Conservation (phyloP, 176 grass and related monocot species). For the Carex littledalei region DNA sequence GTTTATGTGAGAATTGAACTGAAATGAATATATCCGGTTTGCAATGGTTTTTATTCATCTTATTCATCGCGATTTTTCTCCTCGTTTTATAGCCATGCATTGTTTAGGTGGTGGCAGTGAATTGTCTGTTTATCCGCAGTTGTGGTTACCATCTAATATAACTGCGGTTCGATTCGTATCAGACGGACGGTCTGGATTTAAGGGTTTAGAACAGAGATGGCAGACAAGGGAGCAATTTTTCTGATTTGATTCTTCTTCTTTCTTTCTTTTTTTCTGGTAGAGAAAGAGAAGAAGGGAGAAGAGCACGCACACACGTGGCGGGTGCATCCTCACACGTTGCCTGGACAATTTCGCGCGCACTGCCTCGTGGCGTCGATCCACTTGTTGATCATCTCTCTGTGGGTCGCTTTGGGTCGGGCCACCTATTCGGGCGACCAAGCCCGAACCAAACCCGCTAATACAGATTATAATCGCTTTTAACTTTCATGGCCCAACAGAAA, state of each 20-base stretch:
- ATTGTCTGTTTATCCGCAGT: slow-evolving; percentile 18
- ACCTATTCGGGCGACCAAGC: background rate
- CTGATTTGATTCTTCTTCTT: background rate
- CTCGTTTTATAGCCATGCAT: slow-evolving; percentile 28
- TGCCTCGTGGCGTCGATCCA: background rate
- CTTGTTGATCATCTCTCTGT: background rate
- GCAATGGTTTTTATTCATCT: slow-evolving; percentile 1
- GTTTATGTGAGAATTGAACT: slow-evolving; percentile 9
- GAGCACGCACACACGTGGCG: slow-evolving; percentile 39
- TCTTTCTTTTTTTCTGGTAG: slow-evolving; percentile 42
- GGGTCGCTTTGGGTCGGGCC: background rate
- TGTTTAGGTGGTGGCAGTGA: slow-evolving; percentile 49
- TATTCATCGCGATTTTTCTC: slow-evolving; percentile 11
- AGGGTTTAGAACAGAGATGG: background rate
- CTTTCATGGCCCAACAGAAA: background rate
- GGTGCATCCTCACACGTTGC: slow-evolving; percentile 29
- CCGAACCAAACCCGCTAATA: background rate
- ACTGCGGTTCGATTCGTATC: background rate
- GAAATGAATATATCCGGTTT: background rate
- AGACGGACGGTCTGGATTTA: slow-evolving; percentile 5
- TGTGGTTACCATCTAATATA: background rate
- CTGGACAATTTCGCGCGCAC: slow-evolving; percentile 23
- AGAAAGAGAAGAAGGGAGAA: slow-evolving; percentile 17
- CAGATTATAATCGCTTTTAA: background rate
- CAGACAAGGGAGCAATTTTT: background rate